Evolutionary conservation across 768 basidiomycete genomes (phyloP), one percentile per base, ranked within the genome.

Genomic region (Sutorius australiensis): DNA sequence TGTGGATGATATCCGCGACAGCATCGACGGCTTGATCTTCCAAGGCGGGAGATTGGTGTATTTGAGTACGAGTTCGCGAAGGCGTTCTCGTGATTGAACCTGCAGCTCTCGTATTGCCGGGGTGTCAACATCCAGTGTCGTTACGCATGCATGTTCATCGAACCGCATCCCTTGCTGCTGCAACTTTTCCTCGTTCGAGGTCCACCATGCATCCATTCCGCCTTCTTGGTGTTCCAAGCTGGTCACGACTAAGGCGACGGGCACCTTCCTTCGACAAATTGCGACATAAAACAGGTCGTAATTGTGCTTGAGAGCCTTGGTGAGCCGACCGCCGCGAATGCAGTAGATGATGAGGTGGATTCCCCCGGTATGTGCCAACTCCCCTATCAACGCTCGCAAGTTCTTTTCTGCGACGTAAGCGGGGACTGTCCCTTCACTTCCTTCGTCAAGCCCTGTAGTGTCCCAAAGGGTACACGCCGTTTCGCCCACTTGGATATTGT

Each of bases 191-290:
- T 68, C 50, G 45, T 75, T 74, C 24, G 21, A 19, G 6, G 11
- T 8, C 67, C 66, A 67, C 66, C 67, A 67, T 5, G 40, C 38
- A 28, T 67, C 62, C 66, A 68, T 67, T 8, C 12, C 30, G 8
- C 14, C 46, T 3, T 27, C 5, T 14, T 67, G 52, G 17, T 64
- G 37, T 50, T 73, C 74, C 14, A 75, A 59, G 16, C 71, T 67
- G 0, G 72, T 75, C 7, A 74, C 59, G 8, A 69, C 71, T 6
- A 74, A 44, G 1, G 68, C 62, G n/a, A 71, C 63, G 2, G 71
- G 74, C 5, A 74, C 75, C 30, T 62, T 50, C 31, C 55, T 51
- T 19, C 55, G 62, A 48, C 75, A 75, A 27, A 75, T 61, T 2
- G 66, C 59, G 16, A 66, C 59, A 28, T 67, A 60, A 42, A 73